A percentile compares a stretch with the other conserved stretches of the same genome.
Conservation (phyloP, 1,284 basidiomycete species). For the Pascua guehoae region DNA sequence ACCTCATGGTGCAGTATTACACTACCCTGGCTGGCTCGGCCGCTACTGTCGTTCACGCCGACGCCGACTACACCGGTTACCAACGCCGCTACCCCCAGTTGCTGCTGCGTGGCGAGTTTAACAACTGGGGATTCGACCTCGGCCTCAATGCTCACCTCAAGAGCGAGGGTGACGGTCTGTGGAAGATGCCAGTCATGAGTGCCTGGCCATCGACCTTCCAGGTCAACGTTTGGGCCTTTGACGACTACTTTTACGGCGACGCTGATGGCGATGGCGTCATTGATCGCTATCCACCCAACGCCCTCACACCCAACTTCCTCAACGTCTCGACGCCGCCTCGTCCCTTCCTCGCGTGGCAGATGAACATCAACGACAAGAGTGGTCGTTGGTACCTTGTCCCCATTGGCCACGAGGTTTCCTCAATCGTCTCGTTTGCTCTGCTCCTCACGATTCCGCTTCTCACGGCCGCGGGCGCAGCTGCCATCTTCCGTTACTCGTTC, state of each 20-base stretch:
- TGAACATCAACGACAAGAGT: conserved; percentile 70
- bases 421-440: conserved; percentile 77
- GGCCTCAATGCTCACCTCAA: conserved; percentile 67
- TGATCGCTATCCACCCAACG: conserved; percentile 83
- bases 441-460: conserved; percentile 74
- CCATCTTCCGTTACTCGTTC: conserved; percentile 89
- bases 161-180: conserved; percentile 57
- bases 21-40: conserved; percentile 62
- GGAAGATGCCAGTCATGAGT: conserved; percentile 63
- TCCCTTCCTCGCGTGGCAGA: conserved; percentile 73
- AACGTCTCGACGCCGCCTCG: conserved; percentile 66
- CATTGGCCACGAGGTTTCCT: conserved; percentile 72
- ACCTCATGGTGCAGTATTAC: conserved; percentile 87
- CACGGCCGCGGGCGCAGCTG: conserved; percentile 73
- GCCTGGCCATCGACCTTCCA: conserved; percentile 82
- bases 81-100: conserved; percentile 78
- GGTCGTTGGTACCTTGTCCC: conserved; percentile 74
- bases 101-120: conserved; percentile 79
- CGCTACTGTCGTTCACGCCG: conserved; percentile 69
- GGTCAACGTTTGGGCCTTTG: conserved; percentile 80
- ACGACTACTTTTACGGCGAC: conserved; percentile 87
- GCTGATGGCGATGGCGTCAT: conserved; percentile 77
- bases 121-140: conserved; percentile 82
- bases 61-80: conserved; percentile 58
- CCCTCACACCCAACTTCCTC: conserved; percentile 71